Base-by-base conservation (phyloP, 106 monocot species). In the Cymbidium sinense region DNA sequence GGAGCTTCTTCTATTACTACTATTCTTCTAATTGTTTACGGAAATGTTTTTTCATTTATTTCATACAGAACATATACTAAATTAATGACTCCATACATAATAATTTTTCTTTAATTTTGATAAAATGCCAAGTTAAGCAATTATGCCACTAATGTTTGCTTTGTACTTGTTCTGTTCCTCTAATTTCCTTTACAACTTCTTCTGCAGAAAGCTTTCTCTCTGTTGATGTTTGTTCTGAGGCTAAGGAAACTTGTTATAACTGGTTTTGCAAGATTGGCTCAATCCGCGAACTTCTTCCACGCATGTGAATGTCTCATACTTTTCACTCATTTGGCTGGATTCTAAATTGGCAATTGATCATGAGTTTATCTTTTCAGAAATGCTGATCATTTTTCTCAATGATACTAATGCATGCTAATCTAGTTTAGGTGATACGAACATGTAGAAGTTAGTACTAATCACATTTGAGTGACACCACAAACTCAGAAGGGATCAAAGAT, bases 201-300 rank as follows among this genome's bases (percentile, higher is more conserved):
- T 33, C 31, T 80, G 44, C 80, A 84, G 84, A 84, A 21, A 72
- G 54, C 61, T 84, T 84, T 73, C 18, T 43, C 27, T 80, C 84
- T 76, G 62, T 5, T 80, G 80, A 80, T 50, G 55, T 83, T 47
- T 83, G 81, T 58, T 44, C 55, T 71, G 81, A 87, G 55, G 87
- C 87, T 43, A 87, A 83, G 47, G 87, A 87, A 51, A 81, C 83
- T 11, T 87, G 87, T 47, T 78, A 70, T 73, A 87, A 87, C 62
- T 87, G 87, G 87, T 87, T 87, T 55, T 83, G 80, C 78, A 87
- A 87, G 77, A 83, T 87, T 61, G 83, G 87, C 70, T 87, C 87
- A 44, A 73, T 87, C 34, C 83, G 75, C 70, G 83, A 87, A 64
- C 87, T 87, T 75, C 78, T 87, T 80, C 87, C 87, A 44, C 83